These are phyloP conservation scores for Ascochyta pisi DNA, from an alignment of 2,329 filamentous ascomycete genomes.

Conservation along the genomic window DNA sequence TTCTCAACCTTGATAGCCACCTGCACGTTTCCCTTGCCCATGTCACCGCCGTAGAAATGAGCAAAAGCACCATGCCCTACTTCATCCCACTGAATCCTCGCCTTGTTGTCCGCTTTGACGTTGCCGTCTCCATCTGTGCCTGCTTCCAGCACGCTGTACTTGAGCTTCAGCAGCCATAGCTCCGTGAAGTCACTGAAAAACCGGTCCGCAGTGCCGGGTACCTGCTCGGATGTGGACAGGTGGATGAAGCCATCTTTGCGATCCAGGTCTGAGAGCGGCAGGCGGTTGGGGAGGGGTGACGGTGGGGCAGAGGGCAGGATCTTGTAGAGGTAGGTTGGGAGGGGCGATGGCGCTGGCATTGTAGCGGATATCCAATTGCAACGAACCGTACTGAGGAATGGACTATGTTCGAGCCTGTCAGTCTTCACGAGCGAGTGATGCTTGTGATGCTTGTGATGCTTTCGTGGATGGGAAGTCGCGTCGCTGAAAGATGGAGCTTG, in stretches of 20 bases:
- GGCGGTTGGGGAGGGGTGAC: slow-evolving; percentile 60
- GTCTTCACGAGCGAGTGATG: neutral
- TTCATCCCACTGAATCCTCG: slow-evolving; percentile 62
- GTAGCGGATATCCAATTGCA: neutral
- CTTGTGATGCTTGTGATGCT: slow-evolving; percentile 2
- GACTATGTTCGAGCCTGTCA: neutral
- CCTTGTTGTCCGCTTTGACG: slow-evolving; percentile 33
- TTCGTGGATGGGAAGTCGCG: neutral
- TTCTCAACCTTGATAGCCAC: slow-evolving; percentile 57
- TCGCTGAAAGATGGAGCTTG: slow-evolving; percentile 4
- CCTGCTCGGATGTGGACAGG: slow-evolving; percentile 63
- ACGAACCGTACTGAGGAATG: neutral
- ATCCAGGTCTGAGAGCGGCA: slow-evolving; percentile 67
- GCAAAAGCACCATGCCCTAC: slow-evolving; percentile 59
- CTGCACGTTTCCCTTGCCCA: slow-evolving; percentile 62
- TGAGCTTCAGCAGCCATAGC: slow-evolving; percentile 63
- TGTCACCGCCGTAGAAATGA: slow-evolving; percentile 64
- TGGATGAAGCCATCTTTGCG: slow-evolving; percentile 68
- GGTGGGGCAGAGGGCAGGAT: slow-evolving; percentile 63
- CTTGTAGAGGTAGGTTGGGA: slow-evolving; percentile 61
- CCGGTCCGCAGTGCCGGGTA: slow-evolving; percentile 42
- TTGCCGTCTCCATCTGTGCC: slow-evolving; percentile 36
- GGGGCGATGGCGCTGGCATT: slow-evolving; percentile 44
- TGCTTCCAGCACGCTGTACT: slow-evolving; percentile 52
- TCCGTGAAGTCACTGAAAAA: slow-evolving; percentile 43